Base-by-base conservation (phyloP, 208 protist species). In the Spironucleus salmonicida region DNA sequence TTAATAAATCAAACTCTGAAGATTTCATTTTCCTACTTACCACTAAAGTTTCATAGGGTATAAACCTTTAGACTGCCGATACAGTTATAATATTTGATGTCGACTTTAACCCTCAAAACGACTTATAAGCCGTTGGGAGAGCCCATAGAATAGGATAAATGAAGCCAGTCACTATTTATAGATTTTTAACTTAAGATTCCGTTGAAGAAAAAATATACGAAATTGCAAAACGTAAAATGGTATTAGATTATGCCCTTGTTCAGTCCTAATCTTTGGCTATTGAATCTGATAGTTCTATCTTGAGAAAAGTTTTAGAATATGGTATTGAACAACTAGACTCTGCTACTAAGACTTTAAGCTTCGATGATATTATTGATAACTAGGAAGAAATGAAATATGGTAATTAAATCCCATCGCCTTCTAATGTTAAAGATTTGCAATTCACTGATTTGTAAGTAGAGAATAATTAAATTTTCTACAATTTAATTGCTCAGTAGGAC, bases 81-180 rank as follows among this genome's bases (percentile, higher is more conserved):
- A 83, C 75, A 39, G 93, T 95, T 30, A 91, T 96, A 71, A 87
- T 96, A 49, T 95, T 90, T 83, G 93, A 96, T 79, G 81, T 84
- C 0, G 92, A 97, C 81, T 98, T 92, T 88, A 98, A 98, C 81
- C 93, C 94, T 26, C 92, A 96, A 78, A 87, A 94, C 45, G 94
- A 98, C 81, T 84, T 94, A 19, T 93, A 97, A 84, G 94, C 93
- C 15, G 85, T 90, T 35, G 92, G 92, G 41, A 84, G 93, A 15
- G 87, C 86, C 11, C 92, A 96, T 78, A 84, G 92, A 74, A 94
- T 97, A 66, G 93, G 92, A 0, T 92, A 97, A 83, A 94, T 80
- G 7, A 85, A 89, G 26, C 58, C 76, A n/a, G 93, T 97, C 38
- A 88, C 85, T 49, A 91, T 98, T 7, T 91, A 95, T 77, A 86